phyloP scores from a whole-genome alignment of 345 rosid species.

The Eucalyptus viminalis region DNA sequence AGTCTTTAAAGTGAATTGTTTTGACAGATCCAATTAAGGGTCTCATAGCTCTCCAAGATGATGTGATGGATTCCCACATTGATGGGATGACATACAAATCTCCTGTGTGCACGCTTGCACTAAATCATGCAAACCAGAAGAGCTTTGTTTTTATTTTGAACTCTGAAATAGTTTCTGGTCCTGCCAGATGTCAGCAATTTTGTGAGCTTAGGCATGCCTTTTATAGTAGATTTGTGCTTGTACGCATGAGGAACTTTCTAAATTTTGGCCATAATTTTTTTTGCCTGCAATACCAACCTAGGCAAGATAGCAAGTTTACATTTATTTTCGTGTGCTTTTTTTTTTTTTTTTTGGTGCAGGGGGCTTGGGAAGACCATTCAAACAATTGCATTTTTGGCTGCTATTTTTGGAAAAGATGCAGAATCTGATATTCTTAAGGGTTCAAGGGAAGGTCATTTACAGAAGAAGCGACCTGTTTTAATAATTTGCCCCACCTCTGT shows the following conservation, averaged over 20 bases:
- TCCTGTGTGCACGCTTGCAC: rapidly evolving
- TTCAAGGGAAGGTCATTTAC: slow-evolving; percentile 5
- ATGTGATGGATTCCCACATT: background rate
- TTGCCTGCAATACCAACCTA: background rate
- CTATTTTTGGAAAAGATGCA: slow-evolving; percentile 64
- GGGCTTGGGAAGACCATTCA: slow-evolving; percentile 97
- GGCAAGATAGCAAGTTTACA: background rate
- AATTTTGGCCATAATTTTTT: background rate
- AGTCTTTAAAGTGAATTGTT: background rate
- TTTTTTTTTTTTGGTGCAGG: slow-evolving; percentile 18
- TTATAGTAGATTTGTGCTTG: background rate
- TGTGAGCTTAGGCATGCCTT: background rate
- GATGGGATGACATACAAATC: background rate
- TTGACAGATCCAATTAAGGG: background rate
- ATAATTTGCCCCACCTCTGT: slow-evolving; percentile 87
- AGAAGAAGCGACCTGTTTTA: slow-evolving; percentile 42
- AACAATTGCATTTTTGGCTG: slow-evolving; percentile 88
- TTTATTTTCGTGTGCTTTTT: background rate
- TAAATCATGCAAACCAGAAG: background rate
- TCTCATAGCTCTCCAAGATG: background rate
- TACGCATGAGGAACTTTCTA: background rate
- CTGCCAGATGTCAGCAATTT: background rate
- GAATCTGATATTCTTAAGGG: slow-evolving; percentile 18
- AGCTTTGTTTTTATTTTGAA: background rate
- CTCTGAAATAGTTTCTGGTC: background rate